Base-by-base conservation (phyloP, 768 basidiomycete species). In the Tylopilus cervinicoccineus region DNA sequence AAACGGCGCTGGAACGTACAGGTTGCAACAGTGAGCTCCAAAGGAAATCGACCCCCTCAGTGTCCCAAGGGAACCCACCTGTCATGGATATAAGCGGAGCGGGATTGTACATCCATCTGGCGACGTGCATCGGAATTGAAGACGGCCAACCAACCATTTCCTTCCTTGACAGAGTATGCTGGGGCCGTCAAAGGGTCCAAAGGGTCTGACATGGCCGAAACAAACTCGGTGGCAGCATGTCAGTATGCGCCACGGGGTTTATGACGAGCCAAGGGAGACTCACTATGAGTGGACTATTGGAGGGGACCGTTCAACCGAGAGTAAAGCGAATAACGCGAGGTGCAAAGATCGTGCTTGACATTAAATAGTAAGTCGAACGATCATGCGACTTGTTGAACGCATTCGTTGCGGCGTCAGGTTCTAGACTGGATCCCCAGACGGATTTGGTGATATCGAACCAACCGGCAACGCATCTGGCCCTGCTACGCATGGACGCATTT, bases 41-140 rank as follows among this genome's bases (percentile, higher is more conserved):
- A 54, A 34, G 48, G 32, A 46, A 43, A 52, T 27, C 5, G 5
- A 39, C 50, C 36, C 37, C n/a, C 47, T 31, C 22, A 26, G n/a
- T 20, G 47, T 38, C 24, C 7, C 67, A 64, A 52, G 27, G 7
- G 31, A 12, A 70, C 78, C 32, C 60, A 92, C 90, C 86, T 88
- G 59, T 88, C 86, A 61, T 94, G 93, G 65, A 80, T 77, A 38
- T 93, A 72, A 28, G 82, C 86, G 62, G 91, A 87, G 38, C 85
- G 77, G 44, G 77, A 60, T n/a, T 67, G 65, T 27, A 80, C 75
- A 51, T 81, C 78, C 56, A 80, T 69, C 58, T 73, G 70, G 56
- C 76, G 74, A 11, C 52, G 64, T 16, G 70, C 71, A 43, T 73
- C 71, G 42, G 75, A 71, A 59, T 76, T 79, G 69, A 78, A 79